These are phyloP conservation scores for Juglanconis sp. DNA, from an alignment of 2,329 filamentous ascomycete species.

Conservation along the genomic window DNA sequence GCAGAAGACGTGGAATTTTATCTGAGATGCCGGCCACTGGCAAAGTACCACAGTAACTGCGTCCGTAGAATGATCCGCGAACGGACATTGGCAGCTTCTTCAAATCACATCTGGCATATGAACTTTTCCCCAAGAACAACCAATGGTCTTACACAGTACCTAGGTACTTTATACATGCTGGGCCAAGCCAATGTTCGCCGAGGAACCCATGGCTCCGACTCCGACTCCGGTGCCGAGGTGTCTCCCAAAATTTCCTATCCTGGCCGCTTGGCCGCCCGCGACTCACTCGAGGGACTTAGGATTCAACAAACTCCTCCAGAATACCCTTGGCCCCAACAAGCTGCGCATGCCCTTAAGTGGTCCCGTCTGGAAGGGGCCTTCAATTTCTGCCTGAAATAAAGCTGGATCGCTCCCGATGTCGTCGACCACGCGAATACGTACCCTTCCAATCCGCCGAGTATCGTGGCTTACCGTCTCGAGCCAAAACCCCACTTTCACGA, in stretches of 20 bases:
- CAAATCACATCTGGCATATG: too few relatives aligned
- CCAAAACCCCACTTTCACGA: neutral
- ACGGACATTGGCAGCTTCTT: too few relatives aligned
- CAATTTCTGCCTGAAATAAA: neutral
- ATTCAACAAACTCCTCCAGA: constrained; percentile 9
- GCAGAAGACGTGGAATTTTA: too few relatives aligned
- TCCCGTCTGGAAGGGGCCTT: neutral
- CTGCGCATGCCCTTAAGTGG: neutral
- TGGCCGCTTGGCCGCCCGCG: neutral
- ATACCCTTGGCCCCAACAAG: constrained; percentile 7
- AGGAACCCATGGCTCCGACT: neutral
- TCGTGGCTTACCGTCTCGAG: neutral
- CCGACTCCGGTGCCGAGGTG: constrained; percentile 14
- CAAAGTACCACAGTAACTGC: too few relatives aligned
- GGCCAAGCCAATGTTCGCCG: neutral
- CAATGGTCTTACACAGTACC: too few relatives aligned
- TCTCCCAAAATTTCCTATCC: constrained; percentile 2
- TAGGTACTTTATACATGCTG: too few relatives aligned
- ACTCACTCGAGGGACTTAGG: neutral
- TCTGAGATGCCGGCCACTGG: too few relatives aligned
- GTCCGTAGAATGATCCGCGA: too few relatives aligned
- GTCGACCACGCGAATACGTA: neutral
- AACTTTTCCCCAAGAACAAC: too few relatives aligned
- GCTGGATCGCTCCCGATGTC: constrained; percentile 10
- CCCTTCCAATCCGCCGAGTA: constrained; percentile 8